Evolutionary conservation across 768 basidiomycete species (phyloP).

Genomic region (Russula sp.): DNA sequence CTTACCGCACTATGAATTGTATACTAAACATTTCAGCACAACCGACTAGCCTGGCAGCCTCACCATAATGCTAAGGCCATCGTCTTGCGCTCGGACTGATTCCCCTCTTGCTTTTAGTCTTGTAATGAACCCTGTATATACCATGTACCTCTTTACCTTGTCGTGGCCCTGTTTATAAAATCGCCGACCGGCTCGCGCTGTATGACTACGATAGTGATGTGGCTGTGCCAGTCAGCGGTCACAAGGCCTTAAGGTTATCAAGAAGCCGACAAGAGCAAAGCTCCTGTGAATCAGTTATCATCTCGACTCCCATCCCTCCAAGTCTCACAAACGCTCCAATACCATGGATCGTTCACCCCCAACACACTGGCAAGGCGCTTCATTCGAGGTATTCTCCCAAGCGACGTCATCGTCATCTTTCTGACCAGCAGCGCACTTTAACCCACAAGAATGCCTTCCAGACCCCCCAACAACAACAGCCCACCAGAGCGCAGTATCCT

Average conservation of each 20-base stretch:
- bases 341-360: neutral
- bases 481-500: neutral
- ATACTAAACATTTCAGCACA: neutral
- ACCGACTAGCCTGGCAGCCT: neutral
- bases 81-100: neutral
- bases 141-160: neutral
- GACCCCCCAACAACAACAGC: neutral
- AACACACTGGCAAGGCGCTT: too few species aligned
- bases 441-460: neutral
- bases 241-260: neutral
- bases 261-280: too few species aligned
- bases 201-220: neutral
- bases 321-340: too few species aligned
- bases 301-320: neutral
- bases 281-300: too few species aligned
- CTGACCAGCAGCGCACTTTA: neutral
- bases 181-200: neutral
- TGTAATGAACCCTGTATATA: neutral
- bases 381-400: neutral
- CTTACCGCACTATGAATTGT: neutral
- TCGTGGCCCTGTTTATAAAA: neutral
- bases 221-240: neutral
- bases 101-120: neutral
- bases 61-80: neutral
- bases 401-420: neutral